Base-by-base conservation (phyloP, 2,329 filamentous ascomycete species). In the Zelopaecilomyces penicillatus region DNA sequence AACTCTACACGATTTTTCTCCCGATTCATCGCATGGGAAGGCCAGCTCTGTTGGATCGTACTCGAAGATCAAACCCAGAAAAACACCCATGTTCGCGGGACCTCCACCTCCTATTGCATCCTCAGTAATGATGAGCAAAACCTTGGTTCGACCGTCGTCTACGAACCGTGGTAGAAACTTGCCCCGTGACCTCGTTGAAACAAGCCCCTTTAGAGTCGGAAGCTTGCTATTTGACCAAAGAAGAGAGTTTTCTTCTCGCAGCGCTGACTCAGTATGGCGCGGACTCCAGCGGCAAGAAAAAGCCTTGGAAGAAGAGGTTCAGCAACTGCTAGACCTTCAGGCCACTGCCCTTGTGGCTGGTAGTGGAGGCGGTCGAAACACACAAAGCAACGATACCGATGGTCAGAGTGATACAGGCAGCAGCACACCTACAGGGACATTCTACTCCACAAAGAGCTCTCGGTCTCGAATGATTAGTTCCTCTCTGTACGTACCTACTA, bases 81-180 rank as follows among this genome's bases (percentile, higher is more conserved):
- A 19, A 19, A 19, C 19, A 48, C 59, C 44, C 3, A 62, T 75
- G 37, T 76, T 76, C 45, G 54, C 61, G 3, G 71, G 72, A 1
- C 73, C 74, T 0, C 74, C 74, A 0, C 71, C 74, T 1, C 74
- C 74, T 4, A 76, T 77, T 45, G 65, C 69, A 2, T 51, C 60
- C 5, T 74, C 73, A 0, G 60, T 65, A 3, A 46, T 69, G 19
- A 43, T 69, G 3, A 53, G 51, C n/a, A 51, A 47, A 41, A 27
- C 33, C 27, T 37, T 44, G 7, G 37, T 36, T 8, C 36, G 40
- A 30, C 37, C 36, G 31, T 19, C 45, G 11, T 40, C 43, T n/a
- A 33, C 43, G 19, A 40, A 33, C 5, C 46, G 43, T 29, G 34
- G 26, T 36, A 40, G 26, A 32, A n/a, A 41, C 6, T 33, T 41